Conservation (phyloP, 805 yeast species). For the Helenozyma baotianmanensis region DNA sequence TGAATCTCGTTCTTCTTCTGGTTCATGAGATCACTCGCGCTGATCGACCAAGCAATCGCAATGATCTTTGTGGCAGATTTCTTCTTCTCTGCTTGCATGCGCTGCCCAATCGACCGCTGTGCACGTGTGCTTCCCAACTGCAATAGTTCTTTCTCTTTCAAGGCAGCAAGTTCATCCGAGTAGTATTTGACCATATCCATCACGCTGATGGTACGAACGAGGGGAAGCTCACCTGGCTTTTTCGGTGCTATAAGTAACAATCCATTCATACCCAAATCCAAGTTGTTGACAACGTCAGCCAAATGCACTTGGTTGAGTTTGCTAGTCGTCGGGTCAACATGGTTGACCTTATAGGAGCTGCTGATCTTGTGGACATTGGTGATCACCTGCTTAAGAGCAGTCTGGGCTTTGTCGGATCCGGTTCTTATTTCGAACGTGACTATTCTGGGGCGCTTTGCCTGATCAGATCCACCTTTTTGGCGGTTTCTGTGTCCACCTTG, state of each 20-base stretch:
- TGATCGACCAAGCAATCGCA: slow-evolving; percentile 53
- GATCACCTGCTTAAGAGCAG: slow-evolving; percentile 24
- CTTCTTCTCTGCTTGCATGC: slow-evolving; percentile 32
- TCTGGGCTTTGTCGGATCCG: slow-evolving; percentile 25
- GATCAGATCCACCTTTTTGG: too few species aligned
- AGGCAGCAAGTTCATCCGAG: slow-evolving; percentile 27
- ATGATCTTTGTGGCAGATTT: slow-evolving; percentile 42
- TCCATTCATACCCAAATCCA: slow-evolving; percentile 25
- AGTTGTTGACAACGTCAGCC: slow-evolving; percentile 27
- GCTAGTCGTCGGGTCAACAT: slow-evolving; percentile 21
- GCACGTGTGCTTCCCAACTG: slow-evolving; percentile 32
- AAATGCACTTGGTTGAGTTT: slow-evolving; percentile 20
- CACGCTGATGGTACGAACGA: slow-evolving; percentile 23
- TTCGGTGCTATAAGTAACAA: slow-evolving; percentile 17
- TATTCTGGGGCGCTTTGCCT: too few species aligned
- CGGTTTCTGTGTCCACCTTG: too few species aligned
- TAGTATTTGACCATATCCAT: slow-evolving; percentile 31
- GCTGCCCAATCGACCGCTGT: slow-evolving; percentile 21
- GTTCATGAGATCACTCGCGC: slow-evolving; percentile 45
- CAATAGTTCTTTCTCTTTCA: slow-evolving; percentile 27
- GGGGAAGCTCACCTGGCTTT: slow-evolving; percentile 19
- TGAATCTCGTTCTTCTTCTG: slow-evolving; percentile 52
- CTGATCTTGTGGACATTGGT: slow-evolving; percentile 15
- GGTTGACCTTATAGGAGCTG: slow-evolving; percentile 22
- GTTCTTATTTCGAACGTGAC: slow-evolving; percentile 19